Base-by-base conservation (phyloP, 2,329 filamentous ascomycete species). In the Periconia digitata region DNA sequence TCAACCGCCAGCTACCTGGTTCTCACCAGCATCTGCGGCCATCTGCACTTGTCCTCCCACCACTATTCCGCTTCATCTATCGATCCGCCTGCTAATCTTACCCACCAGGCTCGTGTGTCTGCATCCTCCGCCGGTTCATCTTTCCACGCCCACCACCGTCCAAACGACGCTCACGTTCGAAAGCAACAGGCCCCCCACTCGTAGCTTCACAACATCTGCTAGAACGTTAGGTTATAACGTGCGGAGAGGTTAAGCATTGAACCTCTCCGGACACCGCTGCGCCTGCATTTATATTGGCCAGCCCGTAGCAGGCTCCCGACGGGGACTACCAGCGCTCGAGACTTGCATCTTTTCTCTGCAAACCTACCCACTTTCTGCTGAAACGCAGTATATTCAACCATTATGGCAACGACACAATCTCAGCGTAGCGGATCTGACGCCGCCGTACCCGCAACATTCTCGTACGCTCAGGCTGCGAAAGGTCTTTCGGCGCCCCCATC, bases 391-490 rank as follows among this genome's bases (percentile, higher is more conserved):
- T 44, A 21, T 32, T 22, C 36, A 50, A 36, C 43, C 50, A 55
- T 50, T 42, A 71, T 71, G 68, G 63, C 69, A 51, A 55, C 69
- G 36, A 51, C 60, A 21, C 27, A 54, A 32, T 29, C 50, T 23
- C 54, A 29, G 21, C 53, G 53, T 35, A 44, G 55, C 21, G 49
- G 51, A 48, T 50, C 50, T 38, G 57, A 63, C 17, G 38, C 32
- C 22, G 64, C 76, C 41, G 46, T 52, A 44, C 66, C 82, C 54
- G 78, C 83, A 53, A 78, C 83, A 27, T 96, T 96, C 71, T 96
- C 92, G 51, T 97, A 97, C 74, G 92, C 92, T 64, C 91, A 96
- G 80, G 92, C 92, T 67, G 92, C 92, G 51, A 94, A 94, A 73
- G 90, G 92, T 66, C 82, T 87, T 63, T 76, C 82, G 47, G 63